A percentile compares a stretch with the other conserved stretches of the same genome.
These are phyloP conservation scores for Arthrobotrys sphaeroides DNA, from an alignment of 2,329 filamentous ascomycete genomes.

Conservation along the genomic window DNA sequence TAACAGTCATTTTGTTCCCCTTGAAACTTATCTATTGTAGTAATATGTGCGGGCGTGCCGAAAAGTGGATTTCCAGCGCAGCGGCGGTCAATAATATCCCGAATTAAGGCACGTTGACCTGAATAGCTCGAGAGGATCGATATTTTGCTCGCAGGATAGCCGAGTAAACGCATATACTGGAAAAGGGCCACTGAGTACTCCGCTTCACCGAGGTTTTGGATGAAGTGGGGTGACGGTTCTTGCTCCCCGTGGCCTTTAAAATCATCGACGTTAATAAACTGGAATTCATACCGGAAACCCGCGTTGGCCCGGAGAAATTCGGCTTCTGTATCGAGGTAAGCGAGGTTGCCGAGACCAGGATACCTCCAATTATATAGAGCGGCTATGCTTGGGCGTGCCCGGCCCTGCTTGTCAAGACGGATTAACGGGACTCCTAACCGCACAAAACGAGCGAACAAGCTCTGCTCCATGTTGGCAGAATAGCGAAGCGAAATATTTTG, in stretches of 20 bases:
- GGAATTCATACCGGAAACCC: conserved; percentile 84
- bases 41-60: conserved; percentile 86
- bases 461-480: conserved; percentile 96
- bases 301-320: conserved; percentile 87
- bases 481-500: conserved; percentile 93
- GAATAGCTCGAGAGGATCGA: conserved; percentile 93
- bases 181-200: conserved; percentile 96
- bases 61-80: conserved; percentile 86
- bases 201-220: conserved; percentile 95
- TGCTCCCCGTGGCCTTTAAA: conserved; percentile 90
- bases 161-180: conserved; percentile 96
- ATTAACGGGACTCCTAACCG: conserved; percentile 91
- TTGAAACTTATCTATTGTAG: conserved; percentile 98
- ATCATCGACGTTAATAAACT: conserved; percentile 94
- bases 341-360: conserved; percentile 78
- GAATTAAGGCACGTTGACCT: conserved; percentile 86
- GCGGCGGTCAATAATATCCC: conserved; percentile 82
- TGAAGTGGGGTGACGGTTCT: conserved; percentile 91
- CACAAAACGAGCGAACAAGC: conserved; percentile 88
- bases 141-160: conserved; percentile 85
- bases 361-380: conserved; percentile 95
- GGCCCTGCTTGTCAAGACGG: conserved; percentile 90
- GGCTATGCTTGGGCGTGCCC: conserved; percentile 85
- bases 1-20: conserved; percentile 98
- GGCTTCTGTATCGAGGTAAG: conserved; percentile 72